phyloP scores from a whole-genome alignment of 768 basidiomycete species.

The Phallus indusiatus region DNA sequence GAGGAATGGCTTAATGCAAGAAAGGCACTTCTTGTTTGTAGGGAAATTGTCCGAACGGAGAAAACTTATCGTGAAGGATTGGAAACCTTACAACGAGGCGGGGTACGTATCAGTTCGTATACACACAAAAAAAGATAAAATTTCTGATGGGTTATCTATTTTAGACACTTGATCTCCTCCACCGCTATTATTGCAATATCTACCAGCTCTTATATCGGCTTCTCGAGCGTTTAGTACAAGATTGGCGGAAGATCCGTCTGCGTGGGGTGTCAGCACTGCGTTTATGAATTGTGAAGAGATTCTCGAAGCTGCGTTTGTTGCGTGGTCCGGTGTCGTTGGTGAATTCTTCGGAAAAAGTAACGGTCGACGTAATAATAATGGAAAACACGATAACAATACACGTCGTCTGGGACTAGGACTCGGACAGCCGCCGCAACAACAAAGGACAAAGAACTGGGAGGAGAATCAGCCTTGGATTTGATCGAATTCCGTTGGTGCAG shows the following conservation, averaged over 20 bases:
- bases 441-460: neutral
- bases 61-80: conserved; percentile 33
- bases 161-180: conserved; percentile 26
- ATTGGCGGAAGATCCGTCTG: conserved; percentile 55
- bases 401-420: neutral
- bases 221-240: conserved; percentile 41
- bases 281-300: conserved; percentile 44
- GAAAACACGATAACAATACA: conserved; percentile 7
- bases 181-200: conserved; percentile 40
- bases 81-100: conserved; percentile 26
- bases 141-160: neutral
- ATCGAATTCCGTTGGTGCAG: neutral
- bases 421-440: no score
- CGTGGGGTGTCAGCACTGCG: conserved; percentile 52
- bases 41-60: conserved; percentile 42
- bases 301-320: conserved; percentile 47
- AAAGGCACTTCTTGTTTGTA: conserved; percentile 33
- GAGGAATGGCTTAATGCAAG: conserved; percentile 28
- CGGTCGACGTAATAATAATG: neutral
- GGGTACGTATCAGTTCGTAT: conserved; percentile 18
- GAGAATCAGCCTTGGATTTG: neutral
- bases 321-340: conserved; percentile 46
- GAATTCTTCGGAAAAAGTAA: conserved; percentile 24
- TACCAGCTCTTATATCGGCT: conserved; percentile 39
- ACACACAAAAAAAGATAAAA: conserved; percentile 14